These are phyloP conservation scores for Acacia confusa DNA, from an alignment of 306 rosid genomes.

Conservation along the genomic window DNA sequence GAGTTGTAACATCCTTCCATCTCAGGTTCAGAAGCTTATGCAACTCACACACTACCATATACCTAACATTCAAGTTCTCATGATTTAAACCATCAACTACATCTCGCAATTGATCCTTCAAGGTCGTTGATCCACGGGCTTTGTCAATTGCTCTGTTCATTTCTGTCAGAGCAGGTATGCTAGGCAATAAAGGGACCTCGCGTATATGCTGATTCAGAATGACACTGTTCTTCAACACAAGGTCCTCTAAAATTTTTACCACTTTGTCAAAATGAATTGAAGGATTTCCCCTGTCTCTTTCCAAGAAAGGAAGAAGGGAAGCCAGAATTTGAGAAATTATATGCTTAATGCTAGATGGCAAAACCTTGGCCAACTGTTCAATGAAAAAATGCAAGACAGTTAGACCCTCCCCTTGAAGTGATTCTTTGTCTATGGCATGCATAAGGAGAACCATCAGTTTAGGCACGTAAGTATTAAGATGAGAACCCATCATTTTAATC, in stretches of 20 bases:
- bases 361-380: conserved; percentile 66
- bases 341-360: conserved; percentile 86
- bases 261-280: conserved; percentile 72
- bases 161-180: conserved; percentile 68
- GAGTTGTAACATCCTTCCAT: conserved; percentile 71
- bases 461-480: conserved; percentile 86
- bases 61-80: conserved; percentile 91
- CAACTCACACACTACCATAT: conserved; percentile 86
- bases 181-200: conserved; percentile 88
- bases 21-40: conserved; percentile 78
- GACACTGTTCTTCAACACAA: conserved; percentile 64
- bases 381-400: conserved; percentile 78
- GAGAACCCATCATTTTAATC: conserved; percentile 89
- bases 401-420: conserved; percentile 79
- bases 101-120: conserved; percentile 76
- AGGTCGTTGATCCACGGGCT: conserved; percentile 81
- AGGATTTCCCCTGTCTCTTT: conserved; percentile 72
- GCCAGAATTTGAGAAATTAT: conserved; percentile 91
- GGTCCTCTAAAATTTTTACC: conserved; percentile 79
- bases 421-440: conserved; percentile 80
- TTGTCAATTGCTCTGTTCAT: conserved; percentile 79
- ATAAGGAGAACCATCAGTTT: conserved; percentile 91
- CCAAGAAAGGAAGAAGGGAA: conserved; percentile 88
- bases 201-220: conserved; percentile 64
- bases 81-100: conserved; percentile 89